Evolutionary conservation across 169 alveolate species (phyloP).

Genomic region (Theileria orientalis): DNA sequence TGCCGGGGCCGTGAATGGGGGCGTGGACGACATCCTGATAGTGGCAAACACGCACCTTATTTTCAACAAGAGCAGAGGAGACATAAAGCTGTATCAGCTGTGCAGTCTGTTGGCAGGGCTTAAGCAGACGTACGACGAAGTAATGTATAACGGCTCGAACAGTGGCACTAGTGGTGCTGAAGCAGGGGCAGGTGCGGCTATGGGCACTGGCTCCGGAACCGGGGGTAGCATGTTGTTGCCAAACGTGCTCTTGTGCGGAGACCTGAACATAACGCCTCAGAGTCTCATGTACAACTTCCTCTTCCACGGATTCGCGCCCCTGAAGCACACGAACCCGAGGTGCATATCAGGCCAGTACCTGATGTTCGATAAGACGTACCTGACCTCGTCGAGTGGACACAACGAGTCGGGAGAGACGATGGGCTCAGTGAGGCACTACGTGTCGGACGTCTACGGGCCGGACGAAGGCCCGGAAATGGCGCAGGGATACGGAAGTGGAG

Average conservation of each 20-base stretch:
- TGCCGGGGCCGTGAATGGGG: background rate
- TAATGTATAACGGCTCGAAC: background rate
- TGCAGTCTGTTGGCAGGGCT: conserved; percentile 60
- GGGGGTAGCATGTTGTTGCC: conserved; percentile 38
- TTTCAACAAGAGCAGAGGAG: conserved; percentile 75
- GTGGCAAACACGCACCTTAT: conserved; percentile 74
- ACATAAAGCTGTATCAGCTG: conserved; percentile 70
- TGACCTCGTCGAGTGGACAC: conserved; percentile 48
- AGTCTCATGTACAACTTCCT: conserved; percentile 70
- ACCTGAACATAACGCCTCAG: conserved; percentile 76
- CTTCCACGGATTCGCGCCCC: conserved; percentile 66
- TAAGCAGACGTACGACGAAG: conserved; percentile 50
- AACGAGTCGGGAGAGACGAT: conserved; percentile 56
- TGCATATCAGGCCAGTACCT: conserved; percentile 74
- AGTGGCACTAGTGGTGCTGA: background rate
- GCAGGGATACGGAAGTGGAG: too few species aligned
- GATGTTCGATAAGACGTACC: conserved; percentile 69
- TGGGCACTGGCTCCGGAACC: background rate
- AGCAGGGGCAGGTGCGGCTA: background rate
- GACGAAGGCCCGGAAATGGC: conserved; percentile 16
- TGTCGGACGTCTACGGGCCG: conserved; percentile 39
- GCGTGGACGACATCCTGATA: conserved; percentile 14
- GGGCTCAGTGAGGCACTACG: conserved; percentile 50
- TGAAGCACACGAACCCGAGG: conserved; percentile 62
- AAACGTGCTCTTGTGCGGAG: conserved; percentile 72